Percentiles rank a stretch among this genome's conserved stretches.
Evolutionary conservation across 1,139 yeast species (phyloP).

Genomic region (Magnusiomyces sp.): DNA sequence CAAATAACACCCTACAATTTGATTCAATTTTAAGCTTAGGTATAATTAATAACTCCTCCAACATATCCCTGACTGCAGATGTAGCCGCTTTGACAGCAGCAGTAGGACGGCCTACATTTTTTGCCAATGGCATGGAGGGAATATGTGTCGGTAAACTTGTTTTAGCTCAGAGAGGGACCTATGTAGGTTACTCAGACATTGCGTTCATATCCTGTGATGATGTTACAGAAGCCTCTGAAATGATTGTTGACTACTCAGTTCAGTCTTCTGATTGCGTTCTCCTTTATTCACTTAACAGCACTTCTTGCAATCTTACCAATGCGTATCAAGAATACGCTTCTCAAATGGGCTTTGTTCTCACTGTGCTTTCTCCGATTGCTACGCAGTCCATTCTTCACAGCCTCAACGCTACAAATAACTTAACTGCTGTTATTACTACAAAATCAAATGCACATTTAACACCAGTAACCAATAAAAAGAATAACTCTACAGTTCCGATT

Average conservation of each 20-base stretch:
- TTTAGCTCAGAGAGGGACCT: slow-evolving; percentile 12
- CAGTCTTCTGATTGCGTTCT: slow-evolving; percentile 27
- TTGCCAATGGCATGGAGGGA: slow-evolving; percentile 17
- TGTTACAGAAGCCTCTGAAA: slow-evolving; percentile 18
- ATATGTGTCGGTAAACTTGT: slow-evolving; percentile 23
- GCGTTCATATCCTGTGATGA: slow-evolving; percentile 29
- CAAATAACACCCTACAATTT: slow-evolving; percentile 17
- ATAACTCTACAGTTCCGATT: slow-evolving; percentile 25
- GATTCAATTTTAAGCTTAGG: slow-evolving; percentile 16
- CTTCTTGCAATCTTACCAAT: slow-evolving; percentile 23
- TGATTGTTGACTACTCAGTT: slow-evolving; percentile 20
- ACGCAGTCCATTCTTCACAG: slow-evolving; percentile 22
- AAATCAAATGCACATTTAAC: slow-evolving; percentile 10
- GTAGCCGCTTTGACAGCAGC: slow-evolving; percentile 22
- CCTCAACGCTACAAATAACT: slow-evolving; percentile 15
- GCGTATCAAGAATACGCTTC: slow-evolving; percentile 20
- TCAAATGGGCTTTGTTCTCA: slow-evolving; percentile 28
- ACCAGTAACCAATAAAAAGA: slow-evolving; percentile 6
- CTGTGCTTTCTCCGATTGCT: slow-evolving; percentile 21
- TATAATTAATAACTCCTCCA: slow-evolving; percentile 13
- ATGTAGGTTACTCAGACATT: slow-evolving; percentile 20
- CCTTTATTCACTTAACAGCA: slow-evolving; percentile 23
- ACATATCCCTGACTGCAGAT: slow-evolving; percentile 17
- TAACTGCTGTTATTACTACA: slow-evolving; percentile 19
- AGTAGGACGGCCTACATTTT: slow-evolving; percentile 19